Base-by-base conservation (phyloP, 345 rosid species). In the Turnera subulata region DNA sequence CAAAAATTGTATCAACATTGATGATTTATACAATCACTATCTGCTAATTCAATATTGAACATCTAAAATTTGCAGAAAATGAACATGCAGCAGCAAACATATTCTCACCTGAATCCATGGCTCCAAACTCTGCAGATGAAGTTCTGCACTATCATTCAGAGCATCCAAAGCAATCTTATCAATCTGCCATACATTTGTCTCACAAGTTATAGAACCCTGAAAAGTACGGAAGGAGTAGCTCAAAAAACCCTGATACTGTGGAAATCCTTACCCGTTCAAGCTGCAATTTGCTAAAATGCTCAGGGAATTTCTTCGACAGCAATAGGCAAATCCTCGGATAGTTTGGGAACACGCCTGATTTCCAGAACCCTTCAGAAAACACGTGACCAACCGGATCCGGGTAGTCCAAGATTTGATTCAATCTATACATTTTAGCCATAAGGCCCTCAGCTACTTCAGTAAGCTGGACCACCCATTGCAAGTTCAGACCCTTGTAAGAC, bases 401-500 rank as follows among this genome's bases (percentile, higher is more conserved):
- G 53, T 77, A 84, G 69, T 93, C 99, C 78, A 93, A 72, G 66
- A 93, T 84, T 76, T 93, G 97, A 66, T 85, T 93, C 12, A 93
- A 71, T 50, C 99, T 79, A 70, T 93, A 85, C 89, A 93, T 90
- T 76, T 90, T 93, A 58, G 96, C 91, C 99, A 90, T 89, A 50
- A 93, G 82, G 33, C 99, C 99, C 0, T 89, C 96, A 0, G 97
- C 97, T 63, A 93, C 97, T 70, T 85, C 92, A 46, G 86, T 77
- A 59, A 93, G 95, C 60, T 90, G 97, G 61, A 79, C 78, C 0
- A 90, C 85, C 97, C 97, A 90, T 57, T 81, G 95, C 79, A 93
- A 77, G 75, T 89, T 90, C 82, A 93, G 67, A 68, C 95, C 92
- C 82, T 81, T 93, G 7, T 80, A 80, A 56, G 88, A 82, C 37